Percentiles rank a stretch among this genome's conserved stretches.
Evolutionary conservation across 164 flowering plant genomes (phyloP).

Genomic region (Kingdonia uniflora): DNA sequence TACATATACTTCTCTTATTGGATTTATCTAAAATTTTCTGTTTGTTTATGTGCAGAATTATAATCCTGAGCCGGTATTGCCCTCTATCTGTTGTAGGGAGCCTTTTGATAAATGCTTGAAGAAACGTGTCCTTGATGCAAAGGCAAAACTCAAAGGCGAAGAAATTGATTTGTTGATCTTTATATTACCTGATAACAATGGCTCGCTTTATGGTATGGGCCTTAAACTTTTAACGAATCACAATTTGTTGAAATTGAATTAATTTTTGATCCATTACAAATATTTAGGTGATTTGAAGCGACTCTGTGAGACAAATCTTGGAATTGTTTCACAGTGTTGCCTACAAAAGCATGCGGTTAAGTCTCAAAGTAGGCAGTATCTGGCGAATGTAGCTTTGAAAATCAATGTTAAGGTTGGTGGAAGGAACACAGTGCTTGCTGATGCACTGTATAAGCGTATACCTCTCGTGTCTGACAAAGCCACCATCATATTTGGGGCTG

Average conservation of each 20-base stretch:
- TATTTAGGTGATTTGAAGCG: slow-evolving; percentile 75
- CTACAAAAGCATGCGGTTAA: slow-evolving; percentile 65
- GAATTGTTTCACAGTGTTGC: slow-evolving; percentile 87
- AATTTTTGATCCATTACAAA: too few species aligned
- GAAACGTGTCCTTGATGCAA: slow-evolving; percentile 59
- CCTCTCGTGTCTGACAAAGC: slow-evolving; percentile 82
- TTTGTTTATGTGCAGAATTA: slow-evolving; percentile 29
- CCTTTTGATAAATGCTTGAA: slow-evolving; percentile 67
- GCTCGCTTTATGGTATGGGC: slow-evolving; percentile 69
- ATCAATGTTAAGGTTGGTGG: slow-evolving; percentile 98
- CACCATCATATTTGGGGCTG: slow-evolving; percentile 96
- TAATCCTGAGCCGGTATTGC: slow-evolving; percentile 47
- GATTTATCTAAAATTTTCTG: neutral
- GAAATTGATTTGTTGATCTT: slow-evolving; percentile 71
- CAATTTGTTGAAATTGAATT: too few species aligned
- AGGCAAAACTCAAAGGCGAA: slow-evolving; percentile 41
- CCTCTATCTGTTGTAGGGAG: slow-evolving; percentile 43
- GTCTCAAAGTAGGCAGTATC: slow-evolving; percentile 59
- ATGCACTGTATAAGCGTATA: slow-evolving; percentile 80
- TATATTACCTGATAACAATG: slow-evolving; percentile 77
- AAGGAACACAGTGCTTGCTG: slow-evolving; percentile 81
- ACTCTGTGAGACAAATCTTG: slow-evolving; percentile 91
- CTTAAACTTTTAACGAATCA: too few species aligned
- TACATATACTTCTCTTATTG: neutral
- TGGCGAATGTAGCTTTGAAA: slow-evolving; percentile 86